Base-by-base conservation (phyloP, 163 green algal genomes). In the Chlamydomonas reinhardtii region DNA sequence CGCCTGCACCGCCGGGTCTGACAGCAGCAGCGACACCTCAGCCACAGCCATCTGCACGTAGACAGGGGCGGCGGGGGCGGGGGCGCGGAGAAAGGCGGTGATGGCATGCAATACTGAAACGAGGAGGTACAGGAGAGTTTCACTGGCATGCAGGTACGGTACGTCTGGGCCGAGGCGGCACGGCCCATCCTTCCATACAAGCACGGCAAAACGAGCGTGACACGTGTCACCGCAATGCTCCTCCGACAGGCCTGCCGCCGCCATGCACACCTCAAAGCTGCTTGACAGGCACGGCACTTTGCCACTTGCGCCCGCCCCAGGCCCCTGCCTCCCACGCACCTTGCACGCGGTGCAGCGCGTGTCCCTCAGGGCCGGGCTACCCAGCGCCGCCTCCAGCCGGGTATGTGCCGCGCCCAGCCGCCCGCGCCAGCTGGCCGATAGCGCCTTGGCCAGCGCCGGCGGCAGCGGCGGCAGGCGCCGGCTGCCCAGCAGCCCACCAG, bases 301-400 rank as follows among this genome's bases (percentile, higher is more conserved):
- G 39, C 39, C 39, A 48, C 8, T 48, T 8, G 5, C 8, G 5
- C 39, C 39, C 8, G 39, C 39, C 8, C 5, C 5, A 5, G 39
- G 39, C 39, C 39, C 39, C 39, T 48, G 39, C 39, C 39, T 8
- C 39, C 39, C 12, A 2, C 48, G 14, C 8, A 79, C 73, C 73
- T 79, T 79, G 73, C 73, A 79, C 16, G 48, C n/a, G 27, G 68
- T 54, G 52, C 73, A 79, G 24, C 48, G n/a, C n/a, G 68, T 79
- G 73, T 69, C 73, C n/a, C n/a, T 9, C n/a, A 79, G 19, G 2
- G 73, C 31, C 2, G 73, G 52, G 25, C 22, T 54, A n/a, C 22
- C 6, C 5, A 54, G 22, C 9, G 29, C 73, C 34, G 48, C 73
- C 48, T 9, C 19, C 52, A 79, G 73, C 2, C 72, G 15, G 27